Evolutionary conservation across 169 alveolate genomes (phyloP), one percentile per base, ranked within the genome.

Genomic region (Ichthyophthirius multifiliis): DNA sequence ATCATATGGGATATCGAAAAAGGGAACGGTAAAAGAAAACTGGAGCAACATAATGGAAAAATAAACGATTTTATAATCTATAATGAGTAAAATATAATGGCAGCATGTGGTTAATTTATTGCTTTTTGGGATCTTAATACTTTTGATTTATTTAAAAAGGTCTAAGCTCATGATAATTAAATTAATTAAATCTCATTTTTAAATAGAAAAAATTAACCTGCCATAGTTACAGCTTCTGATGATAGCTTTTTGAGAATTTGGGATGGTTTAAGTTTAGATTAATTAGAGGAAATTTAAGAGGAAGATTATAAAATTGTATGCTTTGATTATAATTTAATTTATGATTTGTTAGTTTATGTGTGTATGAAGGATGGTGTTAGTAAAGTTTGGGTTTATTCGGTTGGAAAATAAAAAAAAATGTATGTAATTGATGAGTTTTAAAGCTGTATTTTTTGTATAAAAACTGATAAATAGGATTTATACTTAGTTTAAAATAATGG

Each of bases 1-100:
- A 55, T 55, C 6, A 23, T 55, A 3, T 55, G 71, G 71, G 71
- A 55, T 55, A 55, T 55, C 10, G 71, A 55, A 55, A 55, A 55
- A 27, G 71, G 71, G 13, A 15, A 27, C 23, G 71, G 71, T 27
- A 55, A 55, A 55, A 55, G 31, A 27, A 55, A 55, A 55, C 15
- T 55, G 6, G 71, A 55, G 23, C 31, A 55, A 27, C 31, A 34
- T 27, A 39, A 55, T 3, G 23, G 43, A 1, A 55, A 27, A 20
- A 55, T 55, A 6, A 55, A 55, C 13, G 71, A 55, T 5, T 27
- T 55, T 20, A 10, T 39, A 55, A 55, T 55, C 31, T 55, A 55
- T 27, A 55, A 55, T 55, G 31, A 55, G n/a, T n/a, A n/a, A 55
- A 55, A 27, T 34, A 55, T 55, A 10, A 15, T 55, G n/a, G 23